Conservation (phyloP, 805 yeast genomes). For the Kazachstania bromeliacearum region DNA sequence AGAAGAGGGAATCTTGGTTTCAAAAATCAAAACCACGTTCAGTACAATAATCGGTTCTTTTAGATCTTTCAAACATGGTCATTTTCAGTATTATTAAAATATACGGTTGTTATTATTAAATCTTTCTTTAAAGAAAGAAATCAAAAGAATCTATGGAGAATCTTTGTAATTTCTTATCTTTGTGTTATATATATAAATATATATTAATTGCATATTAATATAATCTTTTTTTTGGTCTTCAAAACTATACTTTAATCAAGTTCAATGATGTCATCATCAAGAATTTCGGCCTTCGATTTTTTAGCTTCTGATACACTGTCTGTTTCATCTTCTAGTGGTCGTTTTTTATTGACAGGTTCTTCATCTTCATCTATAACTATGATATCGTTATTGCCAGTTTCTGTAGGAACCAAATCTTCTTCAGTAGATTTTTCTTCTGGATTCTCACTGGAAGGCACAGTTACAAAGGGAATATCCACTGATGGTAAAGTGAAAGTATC, state of each 20-base stretch:
- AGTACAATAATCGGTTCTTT: too few species aligned
- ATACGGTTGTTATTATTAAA: background rate
- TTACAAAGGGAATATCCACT: conserved; percentile 1
- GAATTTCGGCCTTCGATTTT: background rate
- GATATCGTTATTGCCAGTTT: background rate
- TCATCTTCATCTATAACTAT: conserved; percentile 7
- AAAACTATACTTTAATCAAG: background rate
- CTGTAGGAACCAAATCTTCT: conserved; percentile 5
- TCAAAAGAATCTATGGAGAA: background rate
- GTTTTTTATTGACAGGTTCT: background rate
- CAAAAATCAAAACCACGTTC: conserved; percentile 34
- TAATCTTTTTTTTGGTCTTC: background rate
- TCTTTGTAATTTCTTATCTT: background rate
- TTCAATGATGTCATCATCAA: background rate
- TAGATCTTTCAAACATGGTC: too few species aligned
- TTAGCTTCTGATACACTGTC: conserved; percentile 9
- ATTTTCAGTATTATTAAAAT: background rate
- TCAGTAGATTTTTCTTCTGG: conserved; percentile 1
- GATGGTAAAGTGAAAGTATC: conserved; percentile 25
- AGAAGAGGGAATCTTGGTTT: conserved; percentile 37
- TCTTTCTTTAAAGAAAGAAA: background rate
- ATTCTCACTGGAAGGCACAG: background rate
- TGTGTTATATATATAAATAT: background rate
- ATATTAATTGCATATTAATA: background rate
- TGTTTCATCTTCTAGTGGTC: conserved; percentile 5